These are phyloP conservation scores for Mycena rebaudengoi DNA, from an alignment of 768 basidiomycete genomes.

Conservation along the genomic window DNA sequence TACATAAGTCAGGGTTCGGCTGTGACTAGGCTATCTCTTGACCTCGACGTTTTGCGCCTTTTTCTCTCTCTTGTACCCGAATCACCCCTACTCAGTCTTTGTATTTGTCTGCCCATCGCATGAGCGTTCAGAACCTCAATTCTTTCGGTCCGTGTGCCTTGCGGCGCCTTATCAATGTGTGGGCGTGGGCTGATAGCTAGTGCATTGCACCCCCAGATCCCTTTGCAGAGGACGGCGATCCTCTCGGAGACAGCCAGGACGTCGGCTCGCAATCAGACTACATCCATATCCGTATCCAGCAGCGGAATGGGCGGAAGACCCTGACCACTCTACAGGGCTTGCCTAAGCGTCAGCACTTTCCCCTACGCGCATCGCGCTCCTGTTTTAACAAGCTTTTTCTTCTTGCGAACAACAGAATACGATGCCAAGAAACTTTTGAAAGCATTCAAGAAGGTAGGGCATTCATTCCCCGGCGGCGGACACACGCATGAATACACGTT, in stretches of 20 bases:
- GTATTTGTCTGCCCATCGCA: slow-evolving; percentile 70
- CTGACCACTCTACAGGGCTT: slow-evolving; percentile 97
- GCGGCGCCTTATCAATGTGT: slow-evolving; percentile 31
- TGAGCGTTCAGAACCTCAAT: slow-evolving; percentile 94
- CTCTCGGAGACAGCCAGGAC: slow-evolving; percentile 75
- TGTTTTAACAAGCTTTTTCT: slow-evolving; percentile 20
- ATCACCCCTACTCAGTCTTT: slow-evolving; percentile 57
- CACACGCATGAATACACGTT: neutral
- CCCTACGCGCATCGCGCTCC: slow-evolving; percentile 8
- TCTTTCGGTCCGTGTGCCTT: slow-evolving; percentile 67
- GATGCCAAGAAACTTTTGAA: slow-evolving; percentile 98
- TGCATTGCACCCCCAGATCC: slow-evolving; percentile 67
- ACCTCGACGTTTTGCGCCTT: slow-evolving; percentile 33
- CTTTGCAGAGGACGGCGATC: slow-evolving; percentile 94
- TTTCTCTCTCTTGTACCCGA: slow-evolving; percentile 42
- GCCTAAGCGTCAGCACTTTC: slow-evolving; percentile 76
- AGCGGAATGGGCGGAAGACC: slow-evolving; percentile 98
- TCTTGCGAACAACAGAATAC: slow-evolving; percentile 68
- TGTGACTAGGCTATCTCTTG: slow-evolving; percentile 21
- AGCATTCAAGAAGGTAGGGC: slow-evolving; percentile 93
- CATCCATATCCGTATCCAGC: slow-evolving; percentile 97
- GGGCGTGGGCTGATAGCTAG: slow-evolving; percentile 13
- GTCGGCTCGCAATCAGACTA: slow-evolving; percentile 85
- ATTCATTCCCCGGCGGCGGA: neutral
- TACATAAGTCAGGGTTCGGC: neutral